Evolutionary conservation across 805 yeast species (phyloP).

Genomic region (Saccharomycopsis oosterbeekiorum): DNA sequence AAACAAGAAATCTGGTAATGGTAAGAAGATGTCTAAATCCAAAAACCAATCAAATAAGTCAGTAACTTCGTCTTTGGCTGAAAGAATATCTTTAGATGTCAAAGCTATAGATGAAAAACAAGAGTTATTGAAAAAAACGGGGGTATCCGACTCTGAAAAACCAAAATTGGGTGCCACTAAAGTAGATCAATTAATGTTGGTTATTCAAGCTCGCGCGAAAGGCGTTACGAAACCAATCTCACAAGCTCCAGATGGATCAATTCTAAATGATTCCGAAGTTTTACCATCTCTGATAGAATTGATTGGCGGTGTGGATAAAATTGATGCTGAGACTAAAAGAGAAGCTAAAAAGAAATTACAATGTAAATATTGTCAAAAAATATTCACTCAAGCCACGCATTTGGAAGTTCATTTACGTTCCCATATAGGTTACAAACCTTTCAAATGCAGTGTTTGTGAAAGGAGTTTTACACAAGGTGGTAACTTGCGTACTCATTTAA

Average conservation of each 20-base stretch:
- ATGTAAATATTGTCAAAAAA: slow-evolving; percentile 69
- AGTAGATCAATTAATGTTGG: slow-evolving; percentile 84
- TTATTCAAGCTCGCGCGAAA: slow-evolving; percentile 79
- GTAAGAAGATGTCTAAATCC: background rate
- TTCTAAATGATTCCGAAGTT: slow-evolving; percentile 43
- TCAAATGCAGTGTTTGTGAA: slow-evolving; percentile 66
- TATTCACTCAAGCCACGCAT: slow-evolving; percentile 84
- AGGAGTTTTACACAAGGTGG: slow-evolving; percentile 88
- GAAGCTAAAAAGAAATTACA: slow-evolving; percentile 42
- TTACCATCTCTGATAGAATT: slow-evolving; percentile 52
- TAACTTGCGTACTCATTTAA: slow-evolving; percentile 71
- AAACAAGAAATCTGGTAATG: background rate
- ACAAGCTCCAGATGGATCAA: slow-evolving; percentile 61
- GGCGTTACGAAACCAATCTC: slow-evolving; percentile 57
- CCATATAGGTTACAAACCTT: slow-evolving; percentile 82
- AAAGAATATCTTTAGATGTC: background rate
- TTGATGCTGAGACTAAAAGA: slow-evolving; percentile 26
- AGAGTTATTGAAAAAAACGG: background rate
- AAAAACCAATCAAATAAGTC: background rate
- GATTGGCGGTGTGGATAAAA: slow-evolving; percentile 75
- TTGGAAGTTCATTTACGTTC: slow-evolving; percentile 81
- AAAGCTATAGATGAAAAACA: slow-evolving; percentile 1
- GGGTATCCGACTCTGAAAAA: slow-evolving; percentile 1
- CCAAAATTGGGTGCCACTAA: slow-evolving; percentile 78
- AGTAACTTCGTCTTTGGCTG: background rate